A percentile compares a stretch with the other conserved stretches of the same genome.
Conservation (phyloP, 169 alveolate species). For the Eimeria brunetti region DNA sequence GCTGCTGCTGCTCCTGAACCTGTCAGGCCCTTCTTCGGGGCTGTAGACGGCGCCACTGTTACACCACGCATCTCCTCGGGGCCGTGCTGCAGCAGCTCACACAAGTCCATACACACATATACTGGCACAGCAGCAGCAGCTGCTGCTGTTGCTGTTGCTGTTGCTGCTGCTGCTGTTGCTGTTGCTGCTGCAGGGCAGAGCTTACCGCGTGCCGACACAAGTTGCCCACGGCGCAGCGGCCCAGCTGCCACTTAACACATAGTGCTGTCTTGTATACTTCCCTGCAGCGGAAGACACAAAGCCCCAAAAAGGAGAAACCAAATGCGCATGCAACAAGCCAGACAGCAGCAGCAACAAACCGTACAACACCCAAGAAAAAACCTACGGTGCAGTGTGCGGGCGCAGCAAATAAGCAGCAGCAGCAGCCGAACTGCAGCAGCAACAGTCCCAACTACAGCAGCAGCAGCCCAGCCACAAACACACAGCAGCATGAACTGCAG, state of each 20-base stretch:
- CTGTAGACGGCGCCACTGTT: not conserved
- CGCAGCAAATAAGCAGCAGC: not conserved
- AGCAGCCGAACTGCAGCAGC: not conserved
- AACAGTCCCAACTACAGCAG: not conserved
- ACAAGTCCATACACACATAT: not conserved
- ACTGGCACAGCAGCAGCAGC: not conserved
- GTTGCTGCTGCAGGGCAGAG: not conserved
- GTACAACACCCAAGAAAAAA: too few relatives aligned
- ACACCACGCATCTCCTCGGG: conserved; percentile 70
- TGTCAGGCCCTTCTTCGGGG: conserved; percentile 15
- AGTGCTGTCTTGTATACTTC: conserved; percentile 79
- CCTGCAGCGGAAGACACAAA: conserved; percentile 29
- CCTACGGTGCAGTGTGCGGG: too few relatives aligned
- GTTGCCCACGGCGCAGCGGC: conserved; percentile 79
- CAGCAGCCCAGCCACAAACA: not conserved
- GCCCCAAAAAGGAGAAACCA: not conserved
- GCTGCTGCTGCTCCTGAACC: conserved; percentile 58
- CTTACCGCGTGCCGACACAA: conserved; percentile 80
- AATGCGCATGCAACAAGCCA: conserved; percentile 16
- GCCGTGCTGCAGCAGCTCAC: conserved; percentile 48
- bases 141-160: not conserved
- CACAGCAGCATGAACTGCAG: not conserved
- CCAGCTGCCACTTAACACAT: conserved; percentile 77
- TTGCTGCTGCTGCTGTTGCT: conserved; percentile 5
- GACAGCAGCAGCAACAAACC: not conserved